Conservation (phyloP, 1,284 basidiomycete species). For the Pseudozyma pruni region DNA sequence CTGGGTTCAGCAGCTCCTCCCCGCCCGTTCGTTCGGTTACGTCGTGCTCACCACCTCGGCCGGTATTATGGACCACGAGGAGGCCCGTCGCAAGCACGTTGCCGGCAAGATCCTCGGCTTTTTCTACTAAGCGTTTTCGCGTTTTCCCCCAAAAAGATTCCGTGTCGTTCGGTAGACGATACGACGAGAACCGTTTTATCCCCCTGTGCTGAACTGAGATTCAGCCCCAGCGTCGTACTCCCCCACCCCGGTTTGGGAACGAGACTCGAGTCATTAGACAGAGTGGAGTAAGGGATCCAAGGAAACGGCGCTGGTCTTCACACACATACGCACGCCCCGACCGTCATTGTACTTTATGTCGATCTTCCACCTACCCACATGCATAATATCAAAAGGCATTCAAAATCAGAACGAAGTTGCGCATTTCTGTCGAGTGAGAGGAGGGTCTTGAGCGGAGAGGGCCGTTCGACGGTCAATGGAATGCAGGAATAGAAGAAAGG, state of each 20-base stretch:
- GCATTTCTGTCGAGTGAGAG: background rate
- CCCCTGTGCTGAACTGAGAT: slow-evolving; percentile 12
- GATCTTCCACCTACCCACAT: slow-evolving; percentile 4
- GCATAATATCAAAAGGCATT: slow-evolving; percentile 8
- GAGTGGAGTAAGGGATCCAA: slow-evolving; percentile 29
- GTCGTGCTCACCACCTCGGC: slow-evolving; percentile 97
- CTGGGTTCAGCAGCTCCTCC: slow-evolving; percentile 73
- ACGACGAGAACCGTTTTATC: slow-evolving; percentile 13
- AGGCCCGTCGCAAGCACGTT: slow-evolving; percentile 97
- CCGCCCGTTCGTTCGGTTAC: slow-evolving; percentile 87
- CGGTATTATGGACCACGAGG: slow-evolving; percentile 99
- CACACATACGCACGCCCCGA: background rate
- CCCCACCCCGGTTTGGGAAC: slow-evolving; percentile 17
- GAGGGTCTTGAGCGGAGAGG: no score
- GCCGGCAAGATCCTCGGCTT: slow-evolving; percentile 78
- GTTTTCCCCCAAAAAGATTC: slow-evolving; percentile 20
- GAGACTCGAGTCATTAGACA: background rate
- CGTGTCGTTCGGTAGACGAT: slow-evolving; percentile 2
- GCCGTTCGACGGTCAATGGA: no score
- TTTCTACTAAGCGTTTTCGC: slow-evolving; percentile 62
- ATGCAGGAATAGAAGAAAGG: background rate
- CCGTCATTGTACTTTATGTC: slow-evolving; percentile 38
- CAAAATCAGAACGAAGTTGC: slow-evolving; percentile 1
- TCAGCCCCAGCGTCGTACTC: slow-evolving; percentile 38
- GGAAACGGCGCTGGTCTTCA: slow-evolving; percentile 36